Evolutionary conservation across 2,329 filamentous ascomycete genomes (phyloP).

Genomic region (Colletotrichum chrysophilum): DNA sequence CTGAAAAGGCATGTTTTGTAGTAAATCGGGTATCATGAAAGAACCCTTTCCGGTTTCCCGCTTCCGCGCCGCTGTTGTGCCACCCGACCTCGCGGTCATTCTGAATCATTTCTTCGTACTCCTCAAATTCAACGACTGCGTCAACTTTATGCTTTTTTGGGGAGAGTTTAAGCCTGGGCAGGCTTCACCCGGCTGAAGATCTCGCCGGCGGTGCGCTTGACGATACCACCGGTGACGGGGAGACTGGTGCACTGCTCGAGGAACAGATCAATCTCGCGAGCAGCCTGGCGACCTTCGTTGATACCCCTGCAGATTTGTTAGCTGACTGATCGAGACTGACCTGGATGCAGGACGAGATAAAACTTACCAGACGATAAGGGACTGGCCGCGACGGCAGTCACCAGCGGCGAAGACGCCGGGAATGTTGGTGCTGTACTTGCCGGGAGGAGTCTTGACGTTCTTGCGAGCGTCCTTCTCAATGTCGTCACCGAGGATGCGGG

Average conservation of each 20-base stretch:
- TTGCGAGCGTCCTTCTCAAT: slow-evolving; percentile 92
- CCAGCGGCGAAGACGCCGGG: slow-evolving; percentile 91
- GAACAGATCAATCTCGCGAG: slow-evolving; percentile 89
- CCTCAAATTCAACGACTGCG: background rate
- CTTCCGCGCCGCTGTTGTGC: background rate
- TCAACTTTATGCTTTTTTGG: background rate
- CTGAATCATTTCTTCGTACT: background rate
- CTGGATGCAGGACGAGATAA: background rate
- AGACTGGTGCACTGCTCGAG: slow-evolving; percentile 81
- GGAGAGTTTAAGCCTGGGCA: slow-evolving; percentile 22
- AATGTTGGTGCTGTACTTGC: slow-evolving; percentile 88
- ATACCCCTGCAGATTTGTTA: slow-evolving; percentile 72
- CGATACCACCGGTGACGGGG: slow-evolving; percentile 90
- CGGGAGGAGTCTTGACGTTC: slow-evolving; percentile 92
- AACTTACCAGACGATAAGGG: slow-evolving; percentile 91
- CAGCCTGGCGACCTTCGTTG: slow-evolving; percentile 93
- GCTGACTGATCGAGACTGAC: slow-evolving; percentile 20
- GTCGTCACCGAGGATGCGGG: slow-evolving; percentile 82
- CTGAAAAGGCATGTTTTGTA: background rate
- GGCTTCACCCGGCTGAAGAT: slow-evolving; percentile 51
- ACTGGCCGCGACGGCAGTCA: slow-evolving; percentile 94
- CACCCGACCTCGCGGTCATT: background rate
- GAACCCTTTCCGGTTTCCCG: background rate
- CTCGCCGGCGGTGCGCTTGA: slow-evolving; percentile 81
- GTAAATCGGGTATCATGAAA: background rate